Evolutionary conservation across 2,329 filamentous ascomycete species (phyloP).

Genomic region (Parasarocladium wereldwijsianum): DNA sequence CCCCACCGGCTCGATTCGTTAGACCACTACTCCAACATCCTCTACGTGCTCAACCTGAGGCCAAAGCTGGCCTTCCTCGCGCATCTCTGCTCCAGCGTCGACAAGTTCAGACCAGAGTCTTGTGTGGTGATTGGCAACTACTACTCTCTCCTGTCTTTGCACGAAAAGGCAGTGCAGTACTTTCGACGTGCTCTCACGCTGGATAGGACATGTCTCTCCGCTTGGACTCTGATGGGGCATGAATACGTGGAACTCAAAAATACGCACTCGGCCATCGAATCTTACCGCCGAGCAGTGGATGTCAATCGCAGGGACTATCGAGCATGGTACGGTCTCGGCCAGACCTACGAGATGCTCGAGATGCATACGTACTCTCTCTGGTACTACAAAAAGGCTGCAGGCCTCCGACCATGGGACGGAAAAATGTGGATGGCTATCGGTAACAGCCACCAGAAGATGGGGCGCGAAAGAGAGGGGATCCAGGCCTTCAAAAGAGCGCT

Average conservation of each 20-base stretch:
- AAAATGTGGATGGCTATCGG: slow-evolving; percentile 99
- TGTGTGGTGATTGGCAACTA: slow-evolving; percentile 97
- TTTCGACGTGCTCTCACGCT: slow-evolving; percentile 86
- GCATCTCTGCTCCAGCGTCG: slow-evolving; percentile 76
- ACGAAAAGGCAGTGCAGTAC: slow-evolving; percentile 97
- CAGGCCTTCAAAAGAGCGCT: slow-evolving; percentile 88
- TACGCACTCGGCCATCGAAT: slow-evolving; percentile 93
- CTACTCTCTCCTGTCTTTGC: slow-evolving; percentile 83
- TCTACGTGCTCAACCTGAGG: slow-evolving; percentile 80
- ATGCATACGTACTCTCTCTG: slow-evolving; percentile 96
- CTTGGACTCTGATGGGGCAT: slow-evolving; percentile 98
- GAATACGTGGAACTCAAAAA: slow-evolving; percentile 99
- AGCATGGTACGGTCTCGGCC: slow-evolving; percentile 93
- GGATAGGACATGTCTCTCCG: slow-evolving; percentile 79
- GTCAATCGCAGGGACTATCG: slow-evolving; percentile 93
- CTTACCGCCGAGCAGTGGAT: slow-evolving; percentile 87
- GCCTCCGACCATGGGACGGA: slow-evolving; percentile 84
- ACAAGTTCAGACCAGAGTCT: slow-evolving; percentile 93
- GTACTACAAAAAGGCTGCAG: slow-evolving; percentile 93
- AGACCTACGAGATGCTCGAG: slow-evolving; percentile 94
- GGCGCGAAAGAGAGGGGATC: slow-evolving; percentile 75
- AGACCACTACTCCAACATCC: slow-evolving; percentile 93
- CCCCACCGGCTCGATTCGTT: slow-evolving; percentile 69
- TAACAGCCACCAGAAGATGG: slow-evolving; percentile 81
- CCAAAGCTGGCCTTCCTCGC: slow-evolving; percentile 88